Conservation (phyloP, 2,329 filamentous ascomycete genomes). For the Pseudogymnoascus destructans region DNA sequence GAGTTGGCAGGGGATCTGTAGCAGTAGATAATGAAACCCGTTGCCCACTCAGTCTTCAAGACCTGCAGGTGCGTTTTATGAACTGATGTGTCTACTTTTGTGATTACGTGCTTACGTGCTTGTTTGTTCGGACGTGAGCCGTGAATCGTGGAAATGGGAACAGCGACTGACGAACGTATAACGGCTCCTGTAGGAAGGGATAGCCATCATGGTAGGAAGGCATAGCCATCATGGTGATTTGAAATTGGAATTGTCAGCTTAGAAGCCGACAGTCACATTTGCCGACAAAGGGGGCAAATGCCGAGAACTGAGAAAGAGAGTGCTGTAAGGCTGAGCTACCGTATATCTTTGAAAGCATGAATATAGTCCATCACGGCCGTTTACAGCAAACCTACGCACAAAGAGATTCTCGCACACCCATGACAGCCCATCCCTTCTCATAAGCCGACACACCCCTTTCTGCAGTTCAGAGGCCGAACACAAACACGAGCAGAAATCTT, state of each 20-base stretch:
- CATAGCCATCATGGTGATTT: not conserved
- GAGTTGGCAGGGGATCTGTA: constrained; percentile 3
- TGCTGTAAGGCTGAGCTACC: not conserved
- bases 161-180: not conserved
- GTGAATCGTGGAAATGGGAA: not conserved
- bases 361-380: not conserved
- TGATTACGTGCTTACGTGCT: not conserved
- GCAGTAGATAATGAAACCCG: not conserved
- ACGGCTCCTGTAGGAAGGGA: not conserved
- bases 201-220: not conserved
- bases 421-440: not conserved
- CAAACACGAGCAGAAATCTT: not conserved
- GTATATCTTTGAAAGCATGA: not conserved
- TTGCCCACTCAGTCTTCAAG: not conserved
- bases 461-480: not conserved
- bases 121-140: not conserved
- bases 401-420: not conserved
- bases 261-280: not conserved
- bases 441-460: not conserved
- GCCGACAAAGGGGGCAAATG: too few relatives aligned
- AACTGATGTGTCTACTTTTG: not conserved
- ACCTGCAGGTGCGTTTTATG: not conserved
- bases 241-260: not conserved
- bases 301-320: too few relatives aligned
- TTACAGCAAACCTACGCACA: not conserved